phyloP scores from a whole-genome alignment of 2,329 filamentous ascomycete species.

The Cladosporium oxysporum region DNA sequence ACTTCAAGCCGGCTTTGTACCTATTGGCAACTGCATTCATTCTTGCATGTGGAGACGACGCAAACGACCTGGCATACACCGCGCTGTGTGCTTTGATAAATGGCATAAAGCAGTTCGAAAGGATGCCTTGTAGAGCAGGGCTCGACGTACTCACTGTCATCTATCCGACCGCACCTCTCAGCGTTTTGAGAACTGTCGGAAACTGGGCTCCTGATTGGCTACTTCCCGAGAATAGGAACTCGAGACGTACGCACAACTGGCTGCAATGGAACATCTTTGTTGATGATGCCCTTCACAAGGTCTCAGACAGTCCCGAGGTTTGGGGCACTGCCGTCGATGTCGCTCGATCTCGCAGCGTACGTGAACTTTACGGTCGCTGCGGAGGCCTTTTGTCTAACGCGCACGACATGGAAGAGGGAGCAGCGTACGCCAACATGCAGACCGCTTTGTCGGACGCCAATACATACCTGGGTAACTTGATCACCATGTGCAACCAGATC shows the following conservation, averaged over 20 bases:
- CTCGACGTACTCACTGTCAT: slow-evolving; percentile 12
- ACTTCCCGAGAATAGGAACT: not conserved
- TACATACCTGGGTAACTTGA: not conserved
- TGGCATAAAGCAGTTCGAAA: slow-evolving; percentile 6
- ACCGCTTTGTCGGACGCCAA: not conserved
- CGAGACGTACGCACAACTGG: slow-evolving; percentile 12
- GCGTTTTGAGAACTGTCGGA: slow-evolving; percentile 6
- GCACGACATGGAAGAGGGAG: not conserved
- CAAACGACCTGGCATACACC: not conserved
- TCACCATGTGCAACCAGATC: slow-evolving; percentile 1
- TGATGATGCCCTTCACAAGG: not conserved
- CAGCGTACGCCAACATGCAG: slow-evolving; percentile 2
- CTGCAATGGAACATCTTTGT: slow-evolving; percentile 18
- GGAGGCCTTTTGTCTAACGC: not conserved
- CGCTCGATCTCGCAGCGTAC: slow-evolving; percentile 2
- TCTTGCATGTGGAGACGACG: not conserved
- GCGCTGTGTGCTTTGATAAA: not conserved
- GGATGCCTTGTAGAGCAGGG: not conserved
- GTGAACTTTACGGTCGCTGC: not conserved
- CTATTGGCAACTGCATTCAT: not conserved
- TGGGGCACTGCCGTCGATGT: slow-evolving; percentile 12
- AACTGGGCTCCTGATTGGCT: slow-evolving; percentile 18
- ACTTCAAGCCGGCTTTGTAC: slow-evolving; percentile 2
- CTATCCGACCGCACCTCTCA: not conserved
- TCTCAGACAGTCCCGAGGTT: not conserved